Conservation (phyloP, 2,329 filamentous ascomycete species). For the Tothia fuscella region DNA sequence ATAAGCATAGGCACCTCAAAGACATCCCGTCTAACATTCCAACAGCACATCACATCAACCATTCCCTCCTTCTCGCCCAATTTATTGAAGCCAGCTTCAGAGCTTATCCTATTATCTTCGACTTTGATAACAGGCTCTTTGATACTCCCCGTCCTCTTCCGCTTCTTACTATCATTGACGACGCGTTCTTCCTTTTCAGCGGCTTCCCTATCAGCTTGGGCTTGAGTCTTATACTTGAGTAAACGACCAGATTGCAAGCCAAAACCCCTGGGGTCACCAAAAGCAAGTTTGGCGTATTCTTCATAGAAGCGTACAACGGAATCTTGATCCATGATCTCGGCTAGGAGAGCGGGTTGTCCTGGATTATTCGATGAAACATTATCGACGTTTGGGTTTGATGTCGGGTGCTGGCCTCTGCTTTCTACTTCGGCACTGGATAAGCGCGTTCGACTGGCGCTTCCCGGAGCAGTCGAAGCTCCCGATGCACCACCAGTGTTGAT, state of each 20-base stretch:
- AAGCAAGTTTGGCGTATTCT: conserved; percentile 84
- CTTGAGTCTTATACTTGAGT: conserved; percentile 68
- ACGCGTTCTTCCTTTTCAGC: conserved; percentile 18
- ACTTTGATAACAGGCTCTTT: conserved; percentile 17
- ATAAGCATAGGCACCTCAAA: conserved; percentile 99
- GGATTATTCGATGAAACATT: not conserved
- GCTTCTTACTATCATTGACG: conserved; percentile 18
- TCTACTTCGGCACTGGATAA: conserved; percentile 23
- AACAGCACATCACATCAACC: conserved; percentile 90
- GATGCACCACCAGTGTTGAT: conserved; percentile 52
- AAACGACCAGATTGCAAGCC: conserved; percentile 76
- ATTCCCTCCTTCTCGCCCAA: conserved; percentile 75
- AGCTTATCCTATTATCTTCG: conserved; percentile 16
- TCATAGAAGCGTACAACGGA: conserved; percentile 92
- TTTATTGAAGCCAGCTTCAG: conserved; percentile 65
- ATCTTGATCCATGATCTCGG: conserved; percentile 86
- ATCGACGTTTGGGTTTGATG: not conserved
- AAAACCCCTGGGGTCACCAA: conserved; percentile 77
- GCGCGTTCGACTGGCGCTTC: conserved; percentile 28
- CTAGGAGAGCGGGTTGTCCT: conserved; percentile 63
- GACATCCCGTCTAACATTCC: conserved; percentile 91
- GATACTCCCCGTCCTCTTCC: conserved; percentile 10
- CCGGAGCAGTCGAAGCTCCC: conserved; percentile 22
- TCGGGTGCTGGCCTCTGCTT: conserved; percentile 13
- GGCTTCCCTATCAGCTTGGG: conserved; percentile 32